Base-by-base conservation (phyloP, 768 basidiomycete species). In the Xerocomus spinulosus region DNA sequence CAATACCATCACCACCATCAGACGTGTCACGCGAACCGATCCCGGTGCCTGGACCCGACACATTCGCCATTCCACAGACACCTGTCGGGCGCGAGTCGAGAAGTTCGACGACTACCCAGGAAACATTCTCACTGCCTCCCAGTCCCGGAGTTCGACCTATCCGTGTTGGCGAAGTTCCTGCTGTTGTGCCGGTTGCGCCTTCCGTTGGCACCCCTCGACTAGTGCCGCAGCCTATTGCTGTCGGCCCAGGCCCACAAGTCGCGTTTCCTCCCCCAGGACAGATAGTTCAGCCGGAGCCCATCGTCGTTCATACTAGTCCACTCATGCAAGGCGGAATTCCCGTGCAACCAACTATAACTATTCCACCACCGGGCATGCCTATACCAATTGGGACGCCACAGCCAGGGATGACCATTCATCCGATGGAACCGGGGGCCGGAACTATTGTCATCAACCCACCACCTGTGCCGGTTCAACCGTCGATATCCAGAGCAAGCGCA, bases 41-140 rank as follows among this genome's bases (percentile, higher is more conserved):
- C n/a, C 62, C 53, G 13, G 46, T 64, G 4, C 63, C 43, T 18
- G 50, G 36, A 7, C 59, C 39, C 4, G 53, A 33, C 20, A 49
- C 51, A 1, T 32, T 58, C 15, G 7, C 48, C n/a, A 18, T 67
- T 33, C 50, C 49, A 24, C 58, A 44, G 26, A 49, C 53, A 17
- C 42, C 39, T n/a, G 12, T 14, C 3, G 46, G 21, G 9, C 48
- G 2, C 9, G 61, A 50, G 15, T 63, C 62, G 14, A 48, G 46
- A 21, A 48, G 33, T 37, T 66, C 64, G 26, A 66, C 63, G 13
- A 47, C 58, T 7, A 65, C 61, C 9, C 62, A 66, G 20, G 51
- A 46, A n/a, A 50, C 63, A 15, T 59, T 38, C 23, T 44, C 48
- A 2, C 63, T 36, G 30, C 55, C 51, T 10, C 26, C 2, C 24